These are phyloP conservation scores for Paramyrothecium sp. DNA, from an alignment of 2,329 filamentous ascomycete genomes.

Conservation along the genomic window DNA sequence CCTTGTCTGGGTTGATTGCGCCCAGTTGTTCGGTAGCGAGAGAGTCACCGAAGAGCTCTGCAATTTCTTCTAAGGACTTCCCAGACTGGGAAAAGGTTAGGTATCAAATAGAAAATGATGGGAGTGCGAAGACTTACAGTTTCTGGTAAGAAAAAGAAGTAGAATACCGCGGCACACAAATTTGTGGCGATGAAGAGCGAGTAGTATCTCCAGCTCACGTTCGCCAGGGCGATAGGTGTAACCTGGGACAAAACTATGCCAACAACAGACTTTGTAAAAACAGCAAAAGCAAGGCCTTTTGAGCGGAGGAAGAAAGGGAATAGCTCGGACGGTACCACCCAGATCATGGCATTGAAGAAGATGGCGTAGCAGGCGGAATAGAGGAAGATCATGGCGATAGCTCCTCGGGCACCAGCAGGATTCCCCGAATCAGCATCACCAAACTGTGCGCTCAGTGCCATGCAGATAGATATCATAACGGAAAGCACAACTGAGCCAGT, in stretches of 20 bases:
- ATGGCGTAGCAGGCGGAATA: constrained; percentile 23
- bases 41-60: constrained; percentile 20
- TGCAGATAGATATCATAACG: constrained; percentile 19
- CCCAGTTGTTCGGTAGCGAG: not conserved
- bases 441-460: constrained; percentile 19
- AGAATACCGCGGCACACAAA: constrained; percentile 21
- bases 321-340: constrained; percentile 25
- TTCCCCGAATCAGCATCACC: constrained; percentile 13
- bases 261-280: constrained; percentile 21
- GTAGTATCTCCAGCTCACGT: constrained; percentile 24
- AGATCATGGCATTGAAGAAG: constrained; percentile 31
- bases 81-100: constrained; percentile 5
- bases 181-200: constrained; percentile 26
- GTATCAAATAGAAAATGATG: not conserved
- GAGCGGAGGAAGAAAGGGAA: constrained; percentile 22
- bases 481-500: constrained; percentile 15
- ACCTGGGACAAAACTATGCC: constrained; percentile 26
- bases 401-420: constrained; percentile 16
- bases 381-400: constrained; percentile 29
- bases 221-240: constrained; percentile 20
- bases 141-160: constrained; percentile 29
- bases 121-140: constrained; percentile 19
- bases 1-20: constrained; percentile 21
- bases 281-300: constrained; percentile 18
- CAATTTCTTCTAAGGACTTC: constrained; percentile 20